Evolutionary conservation across 1,284 basidiomycete genomes (phyloP).

Genomic region (Marasmius sp.): DNA sequence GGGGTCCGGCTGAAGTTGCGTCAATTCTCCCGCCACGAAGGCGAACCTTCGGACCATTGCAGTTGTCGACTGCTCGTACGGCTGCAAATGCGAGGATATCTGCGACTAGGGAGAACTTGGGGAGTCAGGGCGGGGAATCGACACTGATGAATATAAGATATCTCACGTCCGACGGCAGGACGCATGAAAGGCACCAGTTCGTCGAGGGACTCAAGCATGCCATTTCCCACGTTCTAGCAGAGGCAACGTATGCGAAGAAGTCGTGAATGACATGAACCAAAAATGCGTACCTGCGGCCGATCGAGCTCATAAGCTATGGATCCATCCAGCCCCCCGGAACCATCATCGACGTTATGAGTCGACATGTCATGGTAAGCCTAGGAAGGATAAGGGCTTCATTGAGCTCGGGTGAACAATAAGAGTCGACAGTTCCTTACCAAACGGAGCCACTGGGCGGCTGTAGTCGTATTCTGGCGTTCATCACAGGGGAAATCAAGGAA

Average conservation of each 20-base stretch:
- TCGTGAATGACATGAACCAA: background rate
- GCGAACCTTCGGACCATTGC: slow-evolving; percentile 27
- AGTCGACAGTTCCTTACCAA: background rate
- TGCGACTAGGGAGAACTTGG: slow-evolving; percentile 18
- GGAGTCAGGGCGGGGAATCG: background rate
- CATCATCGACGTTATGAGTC: slow-evolving; percentile 35
- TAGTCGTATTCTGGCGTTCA: background rate
- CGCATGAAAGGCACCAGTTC: slow-evolving; percentile 41
- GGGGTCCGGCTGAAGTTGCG: slow-evolving; percentile 23
- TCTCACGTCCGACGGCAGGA: background rate
- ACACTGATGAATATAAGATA: background rate
- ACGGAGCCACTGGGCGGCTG: background rate
- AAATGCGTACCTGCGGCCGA: slow-evolving; percentile 24
- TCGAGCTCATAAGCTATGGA: slow-evolving; percentile 35
- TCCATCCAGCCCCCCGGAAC: slow-evolving; percentile 35
- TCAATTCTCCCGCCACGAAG: slow-evolving; percentile 31
- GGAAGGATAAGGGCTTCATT: background rate
- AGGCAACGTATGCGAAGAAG: background rate
- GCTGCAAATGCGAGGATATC: slow-evolving; percentile 29
- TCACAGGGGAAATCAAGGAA: background rate
- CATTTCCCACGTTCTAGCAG: slow-evolving; percentile 34
- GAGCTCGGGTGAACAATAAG: no score
- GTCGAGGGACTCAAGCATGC: slow-evolving; percentile 36
- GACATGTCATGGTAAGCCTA: slow-evolving; percentile 41
- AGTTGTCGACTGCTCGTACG: slow-evolving; percentile 25